These are phyloP conservation scores for Paramyrothecium sp. DNA, from an alignment of 2,329 filamentous ascomycete species.

Conservation along the genomic window DNA sequence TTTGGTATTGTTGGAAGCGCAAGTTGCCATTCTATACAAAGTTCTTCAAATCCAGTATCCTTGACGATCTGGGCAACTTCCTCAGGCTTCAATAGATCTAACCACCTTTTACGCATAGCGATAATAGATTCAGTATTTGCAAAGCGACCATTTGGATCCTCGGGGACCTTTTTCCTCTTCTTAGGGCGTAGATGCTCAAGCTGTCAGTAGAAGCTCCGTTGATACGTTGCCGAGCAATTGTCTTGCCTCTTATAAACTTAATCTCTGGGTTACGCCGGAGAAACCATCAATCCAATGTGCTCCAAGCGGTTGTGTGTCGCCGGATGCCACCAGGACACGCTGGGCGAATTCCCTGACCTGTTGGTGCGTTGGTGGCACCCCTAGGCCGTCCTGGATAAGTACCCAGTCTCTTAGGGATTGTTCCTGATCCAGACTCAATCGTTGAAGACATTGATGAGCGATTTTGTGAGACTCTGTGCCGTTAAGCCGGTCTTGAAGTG, in stretches of 20 bases:
- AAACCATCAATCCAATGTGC: neutral
- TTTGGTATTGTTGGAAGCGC: too few species aligned
- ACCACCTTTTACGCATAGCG: too few species aligned
- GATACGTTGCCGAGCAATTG: neutral
- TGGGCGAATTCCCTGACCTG: neutral
- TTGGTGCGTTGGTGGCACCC: neutral
- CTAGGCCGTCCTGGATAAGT: neutral
- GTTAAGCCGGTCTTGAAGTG: neutral
- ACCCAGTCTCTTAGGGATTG: neutral
- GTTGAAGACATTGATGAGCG: neutral
- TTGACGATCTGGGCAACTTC: too few species aligned
- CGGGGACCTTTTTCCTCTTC: too few species aligned
- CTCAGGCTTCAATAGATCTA: too few species aligned
- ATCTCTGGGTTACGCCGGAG: neutral
- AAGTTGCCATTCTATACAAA: too few species aligned
- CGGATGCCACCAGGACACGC: neutral
- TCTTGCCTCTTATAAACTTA: neutral
- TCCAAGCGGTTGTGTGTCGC: neutral
- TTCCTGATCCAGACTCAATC: neutral
- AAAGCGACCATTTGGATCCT: too few species aligned
- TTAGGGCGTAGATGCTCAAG: too few species aligned
- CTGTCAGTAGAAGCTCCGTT: neutral
- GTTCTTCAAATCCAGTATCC: too few species aligned
- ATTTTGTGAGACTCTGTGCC: neutral
- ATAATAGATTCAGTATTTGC: too few species aligned